Percentiles rank a stretch among this genome's conserved stretches.
Conservation (phyloP, 2,329 filamentous ascomycete genomes). For the Lecanicillium sp. region DNA sequence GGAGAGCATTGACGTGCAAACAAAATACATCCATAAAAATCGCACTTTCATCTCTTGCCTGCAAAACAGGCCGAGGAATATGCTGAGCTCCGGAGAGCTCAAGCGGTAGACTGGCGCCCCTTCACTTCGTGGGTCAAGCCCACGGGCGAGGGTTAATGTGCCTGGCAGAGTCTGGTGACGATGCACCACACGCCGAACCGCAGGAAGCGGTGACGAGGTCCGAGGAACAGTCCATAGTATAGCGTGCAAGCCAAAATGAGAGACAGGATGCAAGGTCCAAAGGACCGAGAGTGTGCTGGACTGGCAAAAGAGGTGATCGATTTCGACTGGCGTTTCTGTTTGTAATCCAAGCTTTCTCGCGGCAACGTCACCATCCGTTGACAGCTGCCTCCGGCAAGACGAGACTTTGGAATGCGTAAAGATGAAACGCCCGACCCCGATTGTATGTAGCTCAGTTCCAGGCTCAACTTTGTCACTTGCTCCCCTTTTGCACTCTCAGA, state of each 20-base stretch:
- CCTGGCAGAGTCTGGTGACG: slow-evolving; percentile 43
- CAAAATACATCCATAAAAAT: slow-evolving; percentile 97
- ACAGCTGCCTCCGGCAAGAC: slow-evolving; percentile 38
- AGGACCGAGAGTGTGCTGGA: slow-evolving; percentile 7
- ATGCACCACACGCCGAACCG: slow-evolving; percentile 37
- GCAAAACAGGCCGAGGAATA: slow-evolving; percentile 37
- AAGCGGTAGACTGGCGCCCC: slow-evolving; percentile 41
- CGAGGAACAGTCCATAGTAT: slow-evolving; percentile 16
- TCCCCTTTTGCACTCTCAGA: neutral
- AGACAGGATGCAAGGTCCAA: neutral
- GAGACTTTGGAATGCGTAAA: slow-evolving; percentile 27
- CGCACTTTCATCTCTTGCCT: slow-evolving; percentile 58
- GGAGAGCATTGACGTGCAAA: slow-evolving; percentile 67
- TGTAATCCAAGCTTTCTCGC: slow-evolving; percentile 11
- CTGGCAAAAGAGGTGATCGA: neutral
- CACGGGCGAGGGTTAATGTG: slow-evolving; percentile 47
- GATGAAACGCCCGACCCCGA: slow-evolving; percentile 21
- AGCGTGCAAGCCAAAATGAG: neutral
- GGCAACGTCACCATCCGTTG: slow-evolving; percentile 18
- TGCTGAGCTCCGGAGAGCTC: slow-evolving; percentile 20
- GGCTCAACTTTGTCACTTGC: slow-evolving; percentile 32
- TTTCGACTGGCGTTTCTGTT: slow-evolving; percentile 4
- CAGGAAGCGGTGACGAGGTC: slow-evolving; percentile 32
- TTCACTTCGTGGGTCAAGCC: slow-evolving; percentile 31
- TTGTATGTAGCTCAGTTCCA: slow-evolving; percentile 39